phyloP scores from a whole-genome alignment of 345 rosid species.

The Sapria himalayana region DNA sequence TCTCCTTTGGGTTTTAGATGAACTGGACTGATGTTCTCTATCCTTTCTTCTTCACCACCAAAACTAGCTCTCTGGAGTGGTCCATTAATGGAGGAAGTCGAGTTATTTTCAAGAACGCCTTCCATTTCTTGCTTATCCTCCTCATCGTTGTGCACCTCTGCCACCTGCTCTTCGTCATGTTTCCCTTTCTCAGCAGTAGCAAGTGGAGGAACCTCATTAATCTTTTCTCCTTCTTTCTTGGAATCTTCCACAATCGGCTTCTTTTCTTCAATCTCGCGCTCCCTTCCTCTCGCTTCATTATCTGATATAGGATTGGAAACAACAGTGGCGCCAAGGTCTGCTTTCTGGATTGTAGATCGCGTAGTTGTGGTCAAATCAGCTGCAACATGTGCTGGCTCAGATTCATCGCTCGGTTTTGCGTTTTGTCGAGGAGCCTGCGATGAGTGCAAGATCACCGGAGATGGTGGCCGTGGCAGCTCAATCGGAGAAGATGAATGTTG shows the following conservation, averaged over 20 bases:
- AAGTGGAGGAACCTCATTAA: constrained; percentile 10
- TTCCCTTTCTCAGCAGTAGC: constrained; percentile 13
- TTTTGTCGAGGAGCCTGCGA: no score
- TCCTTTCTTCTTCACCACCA: constrained; percentile 10
- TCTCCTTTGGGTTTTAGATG: constrained; percentile 12
- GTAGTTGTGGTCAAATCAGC: no score
- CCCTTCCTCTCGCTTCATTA: constrained; percentile 3
- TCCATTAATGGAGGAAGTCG: constrained; percentile 3
- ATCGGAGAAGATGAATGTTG: no score
- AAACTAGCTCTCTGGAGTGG: no score
- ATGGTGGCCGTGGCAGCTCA: no score
- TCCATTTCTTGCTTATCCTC: constrained; percentile 14
- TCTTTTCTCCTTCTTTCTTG: constrained; percentile 8
- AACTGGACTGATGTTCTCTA: constrained; percentile 18
- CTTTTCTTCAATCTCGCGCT: constrained; percentile 9
- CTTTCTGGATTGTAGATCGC: constrained; percentile 4
- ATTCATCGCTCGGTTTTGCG: no score
- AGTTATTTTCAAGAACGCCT: constrained; percentile 9
- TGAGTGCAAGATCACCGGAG: no score
- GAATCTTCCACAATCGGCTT: constrained; percentile 8
- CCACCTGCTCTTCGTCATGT: constrained; percentile 10
- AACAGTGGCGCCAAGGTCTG: constrained; percentile 3
- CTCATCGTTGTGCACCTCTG: constrained; percentile 8
- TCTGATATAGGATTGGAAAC: constrained; percentile 1
- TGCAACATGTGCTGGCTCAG: constrained; percentile 9